A percentile compares a stretch with the other conserved stretches of the same genome.
These are phyloP conservation scores for Pythium sp. DNA, from an alignment of 352 stramenopile species.

Conservation along the genomic window DNA sequence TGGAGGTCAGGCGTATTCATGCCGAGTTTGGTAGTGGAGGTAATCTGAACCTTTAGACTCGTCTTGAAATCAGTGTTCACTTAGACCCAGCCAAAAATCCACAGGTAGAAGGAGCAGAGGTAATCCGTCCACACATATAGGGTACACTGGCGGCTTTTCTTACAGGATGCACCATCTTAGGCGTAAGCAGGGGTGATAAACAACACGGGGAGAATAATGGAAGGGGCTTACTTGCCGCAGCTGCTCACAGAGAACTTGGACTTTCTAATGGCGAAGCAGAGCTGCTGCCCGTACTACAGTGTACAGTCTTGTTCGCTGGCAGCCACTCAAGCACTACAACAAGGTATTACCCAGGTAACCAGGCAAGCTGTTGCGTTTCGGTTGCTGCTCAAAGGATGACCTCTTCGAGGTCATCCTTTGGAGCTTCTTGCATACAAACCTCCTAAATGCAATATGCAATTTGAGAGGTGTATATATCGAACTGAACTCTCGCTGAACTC, in stretches of 20 bases:
- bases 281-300: not conserved
- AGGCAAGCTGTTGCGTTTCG: not conserved
- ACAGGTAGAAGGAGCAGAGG: not conserved
- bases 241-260: not conserved
- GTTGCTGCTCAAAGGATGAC: not conserved
- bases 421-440: not conserved
- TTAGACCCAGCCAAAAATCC: not conserved
- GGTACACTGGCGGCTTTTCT: not conserved
- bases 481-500: slow-evolving; percentile 4
- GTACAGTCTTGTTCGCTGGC: not conserved
- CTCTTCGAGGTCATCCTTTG: not conserved
- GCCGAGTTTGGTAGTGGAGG: not conserved
- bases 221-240: not conserved
- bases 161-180: not conserved
- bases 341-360: not conserved
- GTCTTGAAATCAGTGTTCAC: not conserved
- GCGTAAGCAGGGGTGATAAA: not conserved
- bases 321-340: not conserved
- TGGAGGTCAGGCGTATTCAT: not conserved
- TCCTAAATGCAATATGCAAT: not conserved
- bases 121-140: not conserved
- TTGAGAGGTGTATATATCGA: not conserved
- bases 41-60: not conserved
- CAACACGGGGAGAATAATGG: not conserved
- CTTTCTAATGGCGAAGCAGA: not conserved